phyloP scores from a whole-genome alignment of 148 eudicot species.

The Suaeda aralocaspica region DNA sequence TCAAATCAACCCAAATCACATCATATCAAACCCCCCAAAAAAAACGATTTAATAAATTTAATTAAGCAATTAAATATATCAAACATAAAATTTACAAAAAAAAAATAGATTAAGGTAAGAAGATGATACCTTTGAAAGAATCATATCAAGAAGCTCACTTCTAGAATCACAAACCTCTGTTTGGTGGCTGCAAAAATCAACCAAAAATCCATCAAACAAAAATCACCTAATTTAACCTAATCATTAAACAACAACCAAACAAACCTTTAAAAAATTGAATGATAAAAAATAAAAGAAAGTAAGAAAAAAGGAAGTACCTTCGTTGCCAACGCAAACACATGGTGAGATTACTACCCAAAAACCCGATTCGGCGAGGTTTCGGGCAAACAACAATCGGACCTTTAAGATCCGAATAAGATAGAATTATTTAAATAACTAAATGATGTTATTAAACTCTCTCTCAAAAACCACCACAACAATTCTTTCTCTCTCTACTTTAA shows the following conservation, averaged over 20 bases:
- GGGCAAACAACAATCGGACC: conserved; percentile 35
- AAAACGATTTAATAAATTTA: too few species aligned
- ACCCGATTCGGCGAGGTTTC: conserved; percentile 37
- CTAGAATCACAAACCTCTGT: conserved; percentile 29
- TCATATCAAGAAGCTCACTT: conserved; percentile 47
- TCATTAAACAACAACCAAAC: neutral
- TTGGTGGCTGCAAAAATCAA: conserved; percentile 25
- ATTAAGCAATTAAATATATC: too few species aligned
- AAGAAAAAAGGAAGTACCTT: conserved; percentile 23
- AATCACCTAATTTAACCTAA: neutral
- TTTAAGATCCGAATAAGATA: conserved; percentile 15
- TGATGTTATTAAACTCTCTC: neutral
- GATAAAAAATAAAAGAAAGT: neutral
- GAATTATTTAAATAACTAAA: neutral
- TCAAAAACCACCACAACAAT: neutral
- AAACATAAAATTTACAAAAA: too few species aligned
- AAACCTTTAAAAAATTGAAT: neutral
- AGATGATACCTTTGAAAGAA: conserved; percentile 41
- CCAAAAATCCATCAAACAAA: neutral
- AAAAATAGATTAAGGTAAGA: neutral
- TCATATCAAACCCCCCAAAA: too few species aligned
- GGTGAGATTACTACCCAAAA: conserved; percentile 27
- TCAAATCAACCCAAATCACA: too few species aligned
- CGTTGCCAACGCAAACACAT: conserved; percentile 30
- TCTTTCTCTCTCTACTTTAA: too few species aligned